Conservation (phyloP, 176 grass and related monocot species). For the Zizania latifolia region DNA sequence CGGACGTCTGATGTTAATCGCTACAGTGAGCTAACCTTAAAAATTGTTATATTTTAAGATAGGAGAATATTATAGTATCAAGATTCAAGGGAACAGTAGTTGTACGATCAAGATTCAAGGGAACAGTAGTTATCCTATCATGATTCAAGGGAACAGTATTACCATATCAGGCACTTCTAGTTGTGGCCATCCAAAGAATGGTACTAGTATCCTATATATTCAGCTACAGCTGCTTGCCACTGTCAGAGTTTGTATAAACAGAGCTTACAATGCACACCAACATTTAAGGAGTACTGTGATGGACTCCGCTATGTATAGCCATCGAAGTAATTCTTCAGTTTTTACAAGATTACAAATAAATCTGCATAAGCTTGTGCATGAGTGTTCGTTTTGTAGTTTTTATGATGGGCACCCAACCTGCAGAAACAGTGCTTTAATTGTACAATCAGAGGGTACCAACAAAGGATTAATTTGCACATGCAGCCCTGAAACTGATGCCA, state of each 20-base stretch:
- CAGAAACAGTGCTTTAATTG: constrained; percentile 19
- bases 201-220: neutral
- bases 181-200: neutral
- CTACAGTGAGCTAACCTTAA: too few species aligned
- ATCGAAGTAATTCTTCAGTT: neutral
- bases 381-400: neutral
- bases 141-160: neutral
- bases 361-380: neutral
- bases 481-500: neutral
- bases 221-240: neutral
- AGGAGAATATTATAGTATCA: too few species aligned
- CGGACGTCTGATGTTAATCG: too few species aligned
- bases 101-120: too few species aligned
- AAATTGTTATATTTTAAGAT: too few species aligned
- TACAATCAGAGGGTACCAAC: constrained; percentile 28
- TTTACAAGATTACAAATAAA: neutral
- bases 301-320: neutral
- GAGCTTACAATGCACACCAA: neutral
- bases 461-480: constrained; percentile 43
- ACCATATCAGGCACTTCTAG: neutral
- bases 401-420: neutral
- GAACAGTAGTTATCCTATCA: too few species aligned
- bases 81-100: too few species aligned
- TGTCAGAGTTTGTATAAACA: neutral
- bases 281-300: constrained; percentile 6